Base-by-base conservation (phyloP, 768 basidiomycete genomes). In the Cantharellus cinnabarinus region DNA sequence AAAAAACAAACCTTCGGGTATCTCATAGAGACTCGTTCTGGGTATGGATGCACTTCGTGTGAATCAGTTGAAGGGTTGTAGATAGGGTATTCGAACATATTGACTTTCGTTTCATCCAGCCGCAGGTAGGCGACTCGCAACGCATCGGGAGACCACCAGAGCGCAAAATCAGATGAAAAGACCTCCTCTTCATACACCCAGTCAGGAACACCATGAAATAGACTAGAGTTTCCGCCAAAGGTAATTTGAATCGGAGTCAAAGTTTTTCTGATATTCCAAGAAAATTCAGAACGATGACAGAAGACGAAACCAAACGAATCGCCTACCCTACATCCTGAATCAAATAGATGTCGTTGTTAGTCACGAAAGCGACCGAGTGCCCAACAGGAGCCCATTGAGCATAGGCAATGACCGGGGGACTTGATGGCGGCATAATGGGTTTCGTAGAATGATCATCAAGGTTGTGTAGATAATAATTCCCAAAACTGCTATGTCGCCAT, bases 161-260 rank as follows among this genome's bases (percentile, higher is more conserved):
- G 72, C 0, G 91, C 82, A 54, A 69, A 80, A 66, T 90, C 79
- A 42, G 71, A 67, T 2, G 75, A 71, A 64, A 90, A 85, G 34
- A 97, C 80, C 67, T 95, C 90, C 67, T 94, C 89, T 68, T 94
- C 90, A 69, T 93, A 93, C 3, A 97, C 94, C 94, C 95, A 98
- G 68, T 95, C 90, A 0, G 90, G 88, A 2, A 95, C 85, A 4
- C 95, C 95, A 65, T 97, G 81, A 74, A 98, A 95, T 14, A 93
- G 74, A 0, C 85, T 83, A 0, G 79, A 76, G 57, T 83, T 86
- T 0, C 95, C 95, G 10, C 82, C 79, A 1, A 74, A 72, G 2
- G 94, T 99, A 5, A 98, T 75, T 5, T 83, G 82, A 56, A 93
- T 82, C 5, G 82, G 72, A 10, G 72, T 63, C 1, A 74, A 67